Conservation (phyloP, 192 early-diverging fungal genomes). For the Coemansia sp. region DNA sequence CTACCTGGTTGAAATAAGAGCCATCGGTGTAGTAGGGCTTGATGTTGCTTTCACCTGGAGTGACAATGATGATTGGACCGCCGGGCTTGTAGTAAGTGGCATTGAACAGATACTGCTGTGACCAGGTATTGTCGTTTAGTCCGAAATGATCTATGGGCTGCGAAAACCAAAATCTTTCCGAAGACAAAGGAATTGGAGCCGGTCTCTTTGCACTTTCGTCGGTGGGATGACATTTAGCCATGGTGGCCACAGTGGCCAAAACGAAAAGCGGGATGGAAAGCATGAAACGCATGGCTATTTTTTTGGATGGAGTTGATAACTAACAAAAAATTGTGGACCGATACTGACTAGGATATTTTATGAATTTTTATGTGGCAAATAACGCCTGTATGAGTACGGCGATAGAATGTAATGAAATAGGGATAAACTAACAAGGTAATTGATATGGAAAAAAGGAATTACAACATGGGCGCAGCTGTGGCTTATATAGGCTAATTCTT, state of each 20-base stretch:
- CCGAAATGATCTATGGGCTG: conserved; percentile 39
- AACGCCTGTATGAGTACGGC: too few species aligned
- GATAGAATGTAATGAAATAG: too few species aligned
- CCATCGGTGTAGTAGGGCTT: conserved; percentile 10
- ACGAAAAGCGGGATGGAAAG: not conserved
- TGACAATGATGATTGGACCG: conserved; percentile 29
- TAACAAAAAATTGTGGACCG: too few species aligned
- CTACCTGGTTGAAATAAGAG: conserved; percentile 37
- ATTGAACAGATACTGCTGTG: conserved; percentile 31
- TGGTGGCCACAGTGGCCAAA: conserved; percentile 3
- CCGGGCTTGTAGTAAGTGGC: conserved; percentile 38
- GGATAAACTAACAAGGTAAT: too few species aligned
- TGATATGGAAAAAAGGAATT: too few species aligned
- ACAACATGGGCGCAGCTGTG: too few species aligned
- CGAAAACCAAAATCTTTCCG: conserved; percentile 22
- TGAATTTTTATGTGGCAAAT: too few species aligned
- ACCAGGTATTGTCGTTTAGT: conserved; percentile 17
- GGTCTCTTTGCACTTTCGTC: not conserved
- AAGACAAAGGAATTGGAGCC: conserved; percentile 12
- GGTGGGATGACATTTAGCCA: conserved; percentile 10
- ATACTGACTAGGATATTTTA: too few species aligned
- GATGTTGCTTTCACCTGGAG: conserved; percentile 23
- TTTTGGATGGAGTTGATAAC: too few species aligned
- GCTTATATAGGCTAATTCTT: too few species aligned
- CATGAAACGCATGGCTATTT: conserved; percentile 1